A percentile compares a stretch with the other conserved stretches of the same genome.
phyloP scores from a whole-genome alignment of 2,329 filamentous ascomycete genomes.

The Colletotrichum somersetense region DNA sequence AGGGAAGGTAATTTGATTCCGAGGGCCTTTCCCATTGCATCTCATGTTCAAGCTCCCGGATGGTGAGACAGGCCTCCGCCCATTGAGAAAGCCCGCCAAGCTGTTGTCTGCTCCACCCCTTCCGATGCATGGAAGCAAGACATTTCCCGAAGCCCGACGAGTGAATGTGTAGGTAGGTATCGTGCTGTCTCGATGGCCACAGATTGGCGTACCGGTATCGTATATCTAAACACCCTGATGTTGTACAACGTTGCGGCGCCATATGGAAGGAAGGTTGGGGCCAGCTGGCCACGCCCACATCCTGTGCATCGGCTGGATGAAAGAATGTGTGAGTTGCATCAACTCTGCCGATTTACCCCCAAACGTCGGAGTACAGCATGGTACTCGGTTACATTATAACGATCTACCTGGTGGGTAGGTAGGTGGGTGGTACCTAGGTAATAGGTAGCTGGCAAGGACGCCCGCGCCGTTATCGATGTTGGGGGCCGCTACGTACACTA shows the following conservation, averaged over 20 bases:
- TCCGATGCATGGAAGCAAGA: slow-evolving; percentile 2
- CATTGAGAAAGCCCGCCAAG: slow-evolving; percentile 6
- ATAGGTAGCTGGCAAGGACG: not conserved
- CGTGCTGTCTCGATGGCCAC: not conserved
- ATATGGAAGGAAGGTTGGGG: not conserved
- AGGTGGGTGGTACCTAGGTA: not conserved
- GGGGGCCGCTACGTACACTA: not conserved
- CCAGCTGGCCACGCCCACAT: not conserved
- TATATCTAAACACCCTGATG: not conserved
- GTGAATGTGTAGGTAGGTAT: not conserved
- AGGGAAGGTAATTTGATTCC: slow-evolving; percentile 20
- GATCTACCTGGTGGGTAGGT: not conserved
- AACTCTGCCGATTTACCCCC: not conserved
- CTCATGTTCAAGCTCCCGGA: slow-evolving; percentile 32
- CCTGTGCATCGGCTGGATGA: not conserved
- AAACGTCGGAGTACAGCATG: not conserved
- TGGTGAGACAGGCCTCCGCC: slow-evolving; percentile 36
- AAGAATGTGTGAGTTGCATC: not conserved
- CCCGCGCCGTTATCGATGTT: slow-evolving; percentile 1
- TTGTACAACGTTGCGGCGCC: not conserved
- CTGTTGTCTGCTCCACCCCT: slow-evolving; percentile 21
- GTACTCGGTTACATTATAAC: not conserved
- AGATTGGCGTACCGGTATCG: not conserved
- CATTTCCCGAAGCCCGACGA: not conserved
- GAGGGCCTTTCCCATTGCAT: slow-evolving; percentile 10